Base-by-base conservation (phyloP, 78 protist species). In the Cyanophora paradoxa region DNA sequence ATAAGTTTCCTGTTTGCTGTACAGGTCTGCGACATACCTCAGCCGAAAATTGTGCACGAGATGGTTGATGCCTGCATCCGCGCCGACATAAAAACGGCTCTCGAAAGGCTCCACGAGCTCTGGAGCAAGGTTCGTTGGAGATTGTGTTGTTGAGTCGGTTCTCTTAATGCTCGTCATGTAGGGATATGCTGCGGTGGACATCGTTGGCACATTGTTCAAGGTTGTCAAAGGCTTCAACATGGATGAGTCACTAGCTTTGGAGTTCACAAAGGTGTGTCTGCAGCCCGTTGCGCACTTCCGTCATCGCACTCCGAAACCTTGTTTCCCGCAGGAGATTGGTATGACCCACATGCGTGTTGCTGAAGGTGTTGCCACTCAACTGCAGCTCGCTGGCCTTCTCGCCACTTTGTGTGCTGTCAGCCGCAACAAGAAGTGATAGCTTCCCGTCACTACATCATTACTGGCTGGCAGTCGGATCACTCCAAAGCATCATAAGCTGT, bases 1-100 rank as follows among this genome's bases (percentile, higher is more conserved):
- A 13, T 16, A 13, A 44, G 52, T 10, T 44, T 44, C 13, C 52
- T 16, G 52, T 13, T 44, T 44, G 52, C 52, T 10, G 52, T 44
- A 13, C 52, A 44, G 85, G 85, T 93, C 19, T 88, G 95, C 71
- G 99, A 96, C 24, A 95, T 90, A 36, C 99, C 99, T 1, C 98
- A 95, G 37, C 99, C 99, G 28, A 31, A 58, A 17, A 2, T 88
- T 1, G 58, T 93, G 14, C 54, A 74, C 24, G n/a, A 77, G 19
- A 77, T 90, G 34, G 2, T 91, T 16, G 8, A 8, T 1, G 10
- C 24, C 16, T 85, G 90, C 72, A 1, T 68, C n/a, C 14, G 30
- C 6, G 83, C 81, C 8, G 63, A 78, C n/a, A 30, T 82, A 52
- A n/a, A 81, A 13, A 52, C 2, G 6, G 89, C 94, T 0, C 28